Percentiles rank a stretch among this genome's conserved stretches.
Conservation (phyloP, 225 moss, liverwort and hornwort genomes). For the Rhytidiadelphus loreus region DNA sequence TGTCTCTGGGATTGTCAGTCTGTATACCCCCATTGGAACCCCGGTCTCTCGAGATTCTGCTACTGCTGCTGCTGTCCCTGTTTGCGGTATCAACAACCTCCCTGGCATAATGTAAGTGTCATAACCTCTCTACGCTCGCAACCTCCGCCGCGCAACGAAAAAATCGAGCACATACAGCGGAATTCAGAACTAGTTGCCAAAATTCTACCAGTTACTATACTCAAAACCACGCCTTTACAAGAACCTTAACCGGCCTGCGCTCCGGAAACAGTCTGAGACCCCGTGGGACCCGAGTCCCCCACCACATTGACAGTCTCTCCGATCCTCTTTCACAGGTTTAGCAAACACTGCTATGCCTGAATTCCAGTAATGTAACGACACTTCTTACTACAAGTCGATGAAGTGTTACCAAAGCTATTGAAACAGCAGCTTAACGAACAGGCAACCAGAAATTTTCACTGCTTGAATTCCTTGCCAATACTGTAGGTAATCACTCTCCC, state of each 20-base stretch:
- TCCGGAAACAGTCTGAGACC: neutral
- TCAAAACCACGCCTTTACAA: neutral
- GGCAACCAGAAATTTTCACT: neutral
- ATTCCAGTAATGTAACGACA: neutral
- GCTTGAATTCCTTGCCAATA: neutral
- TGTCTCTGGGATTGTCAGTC: neutral
- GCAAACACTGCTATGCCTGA: neutral
- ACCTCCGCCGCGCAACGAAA: neutral
- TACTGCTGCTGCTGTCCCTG: neutral
- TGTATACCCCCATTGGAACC: neutral
- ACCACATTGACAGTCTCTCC: neutral
- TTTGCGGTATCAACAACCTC: neutral
- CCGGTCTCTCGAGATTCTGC: neutral
- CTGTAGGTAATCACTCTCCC: neutral
- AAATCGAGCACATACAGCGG: neutral
- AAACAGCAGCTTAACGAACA: neutral
- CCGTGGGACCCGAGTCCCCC: neutral
- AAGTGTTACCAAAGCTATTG: neutral
- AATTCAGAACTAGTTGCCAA: neutral
- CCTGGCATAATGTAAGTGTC: neutral
- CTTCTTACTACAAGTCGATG: neutral
- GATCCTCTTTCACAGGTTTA: neutral
- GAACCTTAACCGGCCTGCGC: neutral
- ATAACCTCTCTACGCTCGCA: neutral
- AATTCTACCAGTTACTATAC: neutral